phyloP scores from a whole-genome alignment of 2,329 filamentous ascomycete species.

The Thermothelomyces thermophilus region DNA sequence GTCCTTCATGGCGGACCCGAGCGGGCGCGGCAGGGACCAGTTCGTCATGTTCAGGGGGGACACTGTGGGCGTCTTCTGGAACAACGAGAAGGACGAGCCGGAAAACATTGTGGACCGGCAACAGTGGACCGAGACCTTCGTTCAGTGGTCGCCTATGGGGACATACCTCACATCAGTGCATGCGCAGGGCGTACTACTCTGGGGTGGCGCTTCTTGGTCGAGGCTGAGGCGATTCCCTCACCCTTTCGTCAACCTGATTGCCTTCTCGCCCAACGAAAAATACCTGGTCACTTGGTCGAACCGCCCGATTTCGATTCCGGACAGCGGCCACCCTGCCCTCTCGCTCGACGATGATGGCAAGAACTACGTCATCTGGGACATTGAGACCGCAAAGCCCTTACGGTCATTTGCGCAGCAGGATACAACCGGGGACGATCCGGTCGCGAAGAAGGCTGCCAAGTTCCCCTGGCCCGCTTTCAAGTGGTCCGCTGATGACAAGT shows the following conservation, averaged over 20 bases:
- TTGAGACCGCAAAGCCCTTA: slow-evolving; percentile 80
- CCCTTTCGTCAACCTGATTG: slow-evolving; percentile 89
- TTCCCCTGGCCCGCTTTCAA: slow-evolving; percentile 98
- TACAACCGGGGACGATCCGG: slow-evolving; percentile 51
- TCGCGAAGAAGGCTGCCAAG: slow-evolving; percentile 70
- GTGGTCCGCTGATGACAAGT: slow-evolving; percentile 97
- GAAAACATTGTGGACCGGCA: slow-evolving; percentile 86
- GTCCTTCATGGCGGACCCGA: slow-evolving; percentile 82
- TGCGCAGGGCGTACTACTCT: slow-evolving; percentile 92
- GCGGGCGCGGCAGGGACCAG: slow-evolving; percentile 79
- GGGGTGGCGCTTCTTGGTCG: slow-evolving; percentile 86
- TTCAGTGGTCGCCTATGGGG: slow-evolving; percentile 94
- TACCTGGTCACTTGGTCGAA: slow-evolving; percentile 97
- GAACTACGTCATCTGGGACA: slow-evolving; percentile 99
- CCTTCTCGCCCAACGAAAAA: slow-evolving; percentile 88
- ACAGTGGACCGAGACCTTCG: slow-evolving; percentile 97
- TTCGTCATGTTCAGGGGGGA: slow-evolving; percentile 92
- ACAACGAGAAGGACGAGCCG: slow-evolving; percentile 87
- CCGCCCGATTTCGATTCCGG: slow-evolving; percentile 84
- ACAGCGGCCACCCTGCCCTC: slow-evolving; percentile 75
- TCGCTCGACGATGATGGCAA: slow-evolving; percentile 93
- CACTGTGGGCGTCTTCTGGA: slow-evolving; percentile 93
- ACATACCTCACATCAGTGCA: slow-evolving; percentile 94
- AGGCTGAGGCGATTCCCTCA: slow-evolving; percentile 91
- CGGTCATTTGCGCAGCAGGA: slow-evolving; percentile 93